Evolutionary conservation across 441 rosid genomes (phyloP).

Genomic region (Hura crepitans): DNA sequence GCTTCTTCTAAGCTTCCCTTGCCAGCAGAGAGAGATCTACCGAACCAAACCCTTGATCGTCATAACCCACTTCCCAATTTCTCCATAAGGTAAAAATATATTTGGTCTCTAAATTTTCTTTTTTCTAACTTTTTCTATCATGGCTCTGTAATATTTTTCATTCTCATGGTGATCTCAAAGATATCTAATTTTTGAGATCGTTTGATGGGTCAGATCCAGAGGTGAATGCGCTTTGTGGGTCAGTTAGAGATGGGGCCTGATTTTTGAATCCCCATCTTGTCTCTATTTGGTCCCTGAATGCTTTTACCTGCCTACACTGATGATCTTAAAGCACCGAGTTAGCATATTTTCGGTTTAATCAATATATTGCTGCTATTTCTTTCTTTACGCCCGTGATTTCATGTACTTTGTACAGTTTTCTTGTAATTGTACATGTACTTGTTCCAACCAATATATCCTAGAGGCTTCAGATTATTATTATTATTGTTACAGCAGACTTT

Average conservation of each 20-base stretch:
- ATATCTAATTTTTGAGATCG: constrained; percentile 19
- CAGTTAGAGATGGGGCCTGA: constrained; percentile 36
- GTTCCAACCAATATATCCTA: constrained; percentile 17
- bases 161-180: constrained; percentile 19
- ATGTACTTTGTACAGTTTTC: constrained; percentile 27
- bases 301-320: constrained; percentile 9
- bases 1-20: constrained; percentile 42
- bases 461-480: constrained; percentile 1
- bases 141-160: constrained; percentile 21
- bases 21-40: constrained; percentile 51
- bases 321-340: constrained; percentile 4
- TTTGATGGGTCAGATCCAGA: constrained; percentile 51
- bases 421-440: constrained; percentile 24
- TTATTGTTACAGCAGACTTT: constrained; percentile 14
- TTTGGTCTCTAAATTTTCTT: constrained; percentile 8
- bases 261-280: constrained; percentile 27
- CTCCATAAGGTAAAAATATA: constrained; percentile 73
- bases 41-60: constrained; percentile 30
- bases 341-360: constrained; percentile 4
- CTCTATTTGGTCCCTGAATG: constrained; percentile 24
- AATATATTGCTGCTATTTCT: constrained; percentile 6
- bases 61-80: constrained; percentile 50
- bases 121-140: constrained; percentile 18
- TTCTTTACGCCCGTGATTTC: constrained; percentile 34
- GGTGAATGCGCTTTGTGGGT: constrained; percentile 29